Evolutionary conservation across 768 basidiomycete species (phyloP).

Genomic region (Lactarius hengduanensis): DNA sequence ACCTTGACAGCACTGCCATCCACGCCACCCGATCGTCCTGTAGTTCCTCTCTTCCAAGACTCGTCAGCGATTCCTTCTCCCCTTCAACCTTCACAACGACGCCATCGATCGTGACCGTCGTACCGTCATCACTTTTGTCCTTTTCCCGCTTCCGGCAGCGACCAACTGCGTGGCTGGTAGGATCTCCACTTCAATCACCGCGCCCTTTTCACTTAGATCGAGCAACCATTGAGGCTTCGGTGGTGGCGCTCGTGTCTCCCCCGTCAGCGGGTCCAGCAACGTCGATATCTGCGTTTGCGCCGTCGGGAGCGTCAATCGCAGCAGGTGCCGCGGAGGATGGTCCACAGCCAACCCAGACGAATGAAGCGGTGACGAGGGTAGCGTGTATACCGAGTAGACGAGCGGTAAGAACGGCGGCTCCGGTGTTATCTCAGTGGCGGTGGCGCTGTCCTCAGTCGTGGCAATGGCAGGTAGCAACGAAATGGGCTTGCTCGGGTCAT

Average conservation of each 20-base stretch:
- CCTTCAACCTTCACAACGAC: constrained; percentile 47
- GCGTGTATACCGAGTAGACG: constrained; percentile 60
- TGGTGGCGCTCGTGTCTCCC: constrained; percentile 57
- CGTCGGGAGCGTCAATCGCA: constrained; percentile 79
- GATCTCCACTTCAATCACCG: constrained; percentile 56
- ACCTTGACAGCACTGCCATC: constrained; percentile 71
- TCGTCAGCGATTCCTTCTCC: constrained; percentile 76
- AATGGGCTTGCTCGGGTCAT: constrained; percentile 41
- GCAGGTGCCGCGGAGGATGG: constrained; percentile 62
- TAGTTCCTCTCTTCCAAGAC: constrained; percentile 71
- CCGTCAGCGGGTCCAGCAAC: constrained; percentile 78
- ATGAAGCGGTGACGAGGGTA: constrained; percentile 80
- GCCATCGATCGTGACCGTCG: constrained; percentile 45
- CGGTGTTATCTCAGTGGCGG: neutral
- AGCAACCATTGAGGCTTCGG: constrained; percentile 71
- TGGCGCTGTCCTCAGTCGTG: neutral
- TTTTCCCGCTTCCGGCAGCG: constrained; percentile 29
- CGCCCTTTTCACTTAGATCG: constrained; percentile 59
- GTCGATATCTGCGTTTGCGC: constrained; percentile 75
- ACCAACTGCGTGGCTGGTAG: constrained; percentile 40
- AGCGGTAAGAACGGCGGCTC: constrained; percentile 47
- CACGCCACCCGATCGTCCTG: constrained; percentile 66
- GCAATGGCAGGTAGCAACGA: constrained; percentile 33
- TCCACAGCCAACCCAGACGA: constrained; percentile 62
- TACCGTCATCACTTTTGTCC: constrained; percentile 33